Base-by-base conservation (phyloP, 2,329 filamentous ascomycete genomes). In the Sporothrix phasma region DNA sequence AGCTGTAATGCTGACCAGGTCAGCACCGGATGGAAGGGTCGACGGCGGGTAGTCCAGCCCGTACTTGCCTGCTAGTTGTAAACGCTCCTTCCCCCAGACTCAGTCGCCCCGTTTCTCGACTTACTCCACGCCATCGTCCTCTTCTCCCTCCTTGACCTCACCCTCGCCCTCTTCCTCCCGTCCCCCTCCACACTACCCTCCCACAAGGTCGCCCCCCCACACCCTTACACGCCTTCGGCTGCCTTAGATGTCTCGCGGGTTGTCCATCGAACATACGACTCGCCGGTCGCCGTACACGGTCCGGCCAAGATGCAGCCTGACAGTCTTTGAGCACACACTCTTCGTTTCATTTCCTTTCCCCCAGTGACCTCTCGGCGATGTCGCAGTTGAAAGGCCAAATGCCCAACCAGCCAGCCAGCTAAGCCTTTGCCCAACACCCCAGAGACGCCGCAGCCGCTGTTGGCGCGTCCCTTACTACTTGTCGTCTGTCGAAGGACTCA, bases 181-280 rank as follows among this genome's bases (percentile, higher is more conserved):
- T 49, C 26, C 45, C 59, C 24, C 31, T 29, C 39, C 41, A 29
- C 41, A 8, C n/a, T n/a, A 11, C 6, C 49, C 13, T 41, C 10
- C n/a, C 15, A 19, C 26, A 37, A 39, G n/a, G 37, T 22, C 41
- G 51, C 37, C 59, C 58, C 51, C 58, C 59, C 51, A 45, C 58
- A 39, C 47, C 8, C 34, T n/a, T n/a, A n/a, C n/a, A n/a, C n/a
- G n/a, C n/a, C n/a, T 22, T 39, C 51, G 10, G 31, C 26, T 31
- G 41, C 41, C 46, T 64, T 66, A 61, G 53, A 58, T 22, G 54
- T 63, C 47, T 39, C 26, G 17, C 26, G 34, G 17, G 24, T 26
- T 31, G n/a, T 31, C 56, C 41, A 22, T 19, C 26, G 2, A 11
- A 22, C 56, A 43, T 43, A 11, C 22, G 37, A 58, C 54, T 58